A percentile compares a stretch with the other conserved stretches of the same genome.
These are phyloP conservation scores for Acer negundo DNA, from an alignment of 345 rosid genomes.

Conservation along the genomic window DNA sequence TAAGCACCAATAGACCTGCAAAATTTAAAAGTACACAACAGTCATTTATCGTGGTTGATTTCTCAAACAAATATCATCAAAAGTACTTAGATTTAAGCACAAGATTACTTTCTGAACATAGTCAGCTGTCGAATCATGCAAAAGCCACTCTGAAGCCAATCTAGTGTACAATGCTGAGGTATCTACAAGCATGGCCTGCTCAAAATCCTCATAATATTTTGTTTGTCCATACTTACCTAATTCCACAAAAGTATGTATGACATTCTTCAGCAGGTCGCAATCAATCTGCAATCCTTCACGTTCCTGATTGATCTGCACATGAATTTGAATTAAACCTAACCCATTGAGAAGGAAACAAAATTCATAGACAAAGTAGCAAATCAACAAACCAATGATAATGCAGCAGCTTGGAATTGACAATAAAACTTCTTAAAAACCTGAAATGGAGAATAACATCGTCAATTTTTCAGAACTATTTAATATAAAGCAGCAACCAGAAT, in stretches of 20 bases:
- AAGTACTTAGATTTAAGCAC: not conserved
- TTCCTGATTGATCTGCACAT: slow-evolving; percentile 27
- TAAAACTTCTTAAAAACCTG: slow-evolving; percentile 30
- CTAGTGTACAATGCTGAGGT: slow-evolving; percentile 25
- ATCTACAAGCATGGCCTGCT: slow-evolving; percentile 26
- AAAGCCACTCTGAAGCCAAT: slow-evolving; percentile 29
- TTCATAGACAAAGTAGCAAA: not conserved
- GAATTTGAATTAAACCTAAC: slow-evolving; percentile 7
- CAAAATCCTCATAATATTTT: slow-evolving; percentile 29
- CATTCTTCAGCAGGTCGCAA: slow-evolving; percentile 20
- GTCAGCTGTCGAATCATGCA: slow-evolving; percentile 17
- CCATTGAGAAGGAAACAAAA: not conserved
- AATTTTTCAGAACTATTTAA: not conserved
- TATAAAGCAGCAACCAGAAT: not conserved
- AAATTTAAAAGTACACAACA: not conserved
- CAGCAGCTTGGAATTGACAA: slow-evolving; percentile 13
- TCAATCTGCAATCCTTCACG: slow-evolving; percentile 30
- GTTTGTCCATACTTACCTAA: slow-evolving; percentile 1
- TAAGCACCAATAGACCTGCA: slow-evolving; percentile 34
- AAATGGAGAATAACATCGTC: slow-evolving; percentile 7
- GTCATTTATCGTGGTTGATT: not conserved
- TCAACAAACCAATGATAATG: slow-evolving; percentile 22
- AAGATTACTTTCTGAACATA: slow-evolving; percentile 28
- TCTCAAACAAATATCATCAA: not conserved
- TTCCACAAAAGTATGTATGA: slow-evolving; percentile 23